Conservation (phyloP, 2,329 filamentous ascomycete species). For the Boeremia exigua region DNA sequence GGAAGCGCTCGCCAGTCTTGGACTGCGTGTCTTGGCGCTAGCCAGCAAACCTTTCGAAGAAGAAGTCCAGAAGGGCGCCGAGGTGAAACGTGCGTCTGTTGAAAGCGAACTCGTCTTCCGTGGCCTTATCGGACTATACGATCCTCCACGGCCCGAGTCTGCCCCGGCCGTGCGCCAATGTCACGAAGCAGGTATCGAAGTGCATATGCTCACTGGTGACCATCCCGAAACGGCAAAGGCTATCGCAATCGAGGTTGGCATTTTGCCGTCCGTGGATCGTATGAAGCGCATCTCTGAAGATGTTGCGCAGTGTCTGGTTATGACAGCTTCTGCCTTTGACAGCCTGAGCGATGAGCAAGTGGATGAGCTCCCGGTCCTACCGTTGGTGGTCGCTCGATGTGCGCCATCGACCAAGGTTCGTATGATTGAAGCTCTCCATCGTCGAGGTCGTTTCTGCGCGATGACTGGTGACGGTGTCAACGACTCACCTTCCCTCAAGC, state of each 20-base stretch:
- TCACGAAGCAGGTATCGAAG: slow-evolving; percentile 54
- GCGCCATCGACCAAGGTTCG: slow-evolving; percentile 86
- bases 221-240: slow-evolving; percentile 55
- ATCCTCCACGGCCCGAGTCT: slow-evolving; percentile 82
- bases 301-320: slow-evolving; percentile 42
- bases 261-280: slow-evolving; percentile 42
- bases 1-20: slow-evolving; percentile 69
- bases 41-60: slow-evolving; percentile 58
- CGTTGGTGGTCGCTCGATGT: slow-evolving; percentile 82
- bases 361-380: slow-evolving; percentile 74
- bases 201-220: slow-evolving; percentile 58
- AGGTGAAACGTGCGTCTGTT: slow-evolving; percentile 64
- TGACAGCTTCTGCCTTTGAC: slow-evolving; percentile 70
- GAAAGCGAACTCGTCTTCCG: slow-evolving; percentile 75
- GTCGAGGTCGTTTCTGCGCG: slow-evolving; percentile 76
- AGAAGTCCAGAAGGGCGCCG: slow-evolving; percentile 52
- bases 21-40: slow-evolving; percentile 72
- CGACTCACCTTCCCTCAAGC: slow-evolving; percentile 80
- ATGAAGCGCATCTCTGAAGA: slow-evolving; percentile 32
- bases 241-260: slow-evolving; percentile 56
- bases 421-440: slow-evolving; percentile 87
- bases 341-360: slow-evolving; percentile 76
- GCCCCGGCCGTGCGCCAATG: slow-evolving; percentile 58
- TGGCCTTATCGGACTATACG: slow-evolving; percentile 83
- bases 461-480: slow-evolving; percentile 93